These are phyloP conservation scores for Plectosphaerella sp. DNA, from an alignment of 2,329 filamentous ascomycete species.

Conservation along the genomic window DNA sequence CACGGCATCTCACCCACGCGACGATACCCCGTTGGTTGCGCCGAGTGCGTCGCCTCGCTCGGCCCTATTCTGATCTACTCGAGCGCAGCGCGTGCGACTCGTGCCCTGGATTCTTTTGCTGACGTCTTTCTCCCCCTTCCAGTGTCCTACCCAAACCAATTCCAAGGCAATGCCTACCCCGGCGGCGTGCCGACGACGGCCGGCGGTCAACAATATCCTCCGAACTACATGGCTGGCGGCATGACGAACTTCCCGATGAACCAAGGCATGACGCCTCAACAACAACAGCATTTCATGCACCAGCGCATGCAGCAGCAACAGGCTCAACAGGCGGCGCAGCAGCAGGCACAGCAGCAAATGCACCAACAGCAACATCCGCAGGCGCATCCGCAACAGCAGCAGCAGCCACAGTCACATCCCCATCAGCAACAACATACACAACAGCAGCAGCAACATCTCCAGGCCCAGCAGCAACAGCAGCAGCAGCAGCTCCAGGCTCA, in stretches of 20 bases:
- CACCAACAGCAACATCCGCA: constrained; percentile 10
- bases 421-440: constrained; percentile 16
- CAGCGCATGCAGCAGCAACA: constrained; percentile 34
- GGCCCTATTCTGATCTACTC: not conserved
- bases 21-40: no score
- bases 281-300: constrained; percentile 21
- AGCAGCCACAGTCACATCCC: constrained; percentile 23
- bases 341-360: constrained; percentile 17
- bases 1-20: constrained; percentile 7
- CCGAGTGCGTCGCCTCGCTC: no score
- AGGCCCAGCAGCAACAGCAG: constrained; percentile 26
- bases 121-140: constrained; percentile 17
- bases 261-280: constrained; percentile 44
- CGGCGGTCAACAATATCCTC: constrained; percentile 42
- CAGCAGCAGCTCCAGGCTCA: constrained; percentile 28
- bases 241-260: constrained; percentile 50
- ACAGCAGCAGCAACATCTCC: constrained; percentile 21
- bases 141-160: constrained; percentile 58
- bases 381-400: constrained; percentile 18
- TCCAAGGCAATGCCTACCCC: constrained; percentile 53
- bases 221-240: constrained; percentile 49
- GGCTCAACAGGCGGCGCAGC: constrained; percentile 14
- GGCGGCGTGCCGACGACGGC: constrained; percentile 44
- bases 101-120: constrained; percentile 14
- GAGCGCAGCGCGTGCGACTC: no score